phyloP scores from a whole-genome alignment of 768 basidiomycete genomes.

The Steccherinum ochraceum region DNA sequence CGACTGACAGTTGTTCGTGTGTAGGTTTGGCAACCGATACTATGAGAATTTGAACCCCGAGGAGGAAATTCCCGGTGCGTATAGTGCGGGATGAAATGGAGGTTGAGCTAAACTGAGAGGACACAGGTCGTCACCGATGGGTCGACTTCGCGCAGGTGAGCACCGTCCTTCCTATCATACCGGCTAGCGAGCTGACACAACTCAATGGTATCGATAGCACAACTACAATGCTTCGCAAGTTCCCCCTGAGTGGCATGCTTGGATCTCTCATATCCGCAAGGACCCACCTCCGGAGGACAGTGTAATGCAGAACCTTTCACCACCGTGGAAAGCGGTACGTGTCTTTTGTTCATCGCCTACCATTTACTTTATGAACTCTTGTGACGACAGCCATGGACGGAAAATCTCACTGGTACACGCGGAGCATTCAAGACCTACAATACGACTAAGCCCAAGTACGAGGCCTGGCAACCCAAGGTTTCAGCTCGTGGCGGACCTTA shows the following conservation, averaged over 20 bases:
- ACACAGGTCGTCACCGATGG: constrained; percentile 90
- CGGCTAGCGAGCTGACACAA: not conserved
- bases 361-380: not conserved
- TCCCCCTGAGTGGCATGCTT: constrained; percentile 95
- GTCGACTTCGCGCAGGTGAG: constrained; percentile 85
- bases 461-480: constrained; percentile 78
- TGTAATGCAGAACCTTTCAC: constrained; percentile 60
- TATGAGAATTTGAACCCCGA: constrained; percentile 86
- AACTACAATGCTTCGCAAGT: constrained; percentile 91
- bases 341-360: not conserved
- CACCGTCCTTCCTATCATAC: too few species aligned
- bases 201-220: too few species aligned
- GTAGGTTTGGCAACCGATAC: constrained; percentile 89
- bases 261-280: constrained; percentile 86
- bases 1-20: constrained; percentile 6
- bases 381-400: constrained; percentile 61
- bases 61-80: constrained; percentile 83
- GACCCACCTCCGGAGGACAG: constrained; percentile 73
- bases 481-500: constrained; percentile 34
- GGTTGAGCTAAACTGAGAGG: not conserved
- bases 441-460: constrained; percentile 76
- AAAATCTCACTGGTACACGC: constrained; percentile 90
- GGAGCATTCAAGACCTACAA: constrained; percentile 89
- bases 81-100: not conserved
- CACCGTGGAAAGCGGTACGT: constrained; percentile 82